A percentile compares a stretch with the other conserved stretches of the same genome.
Conservation (phyloP, 2,329 filamentous ascomycete species). For the Annulohypoxylon truncatum region DNA sequence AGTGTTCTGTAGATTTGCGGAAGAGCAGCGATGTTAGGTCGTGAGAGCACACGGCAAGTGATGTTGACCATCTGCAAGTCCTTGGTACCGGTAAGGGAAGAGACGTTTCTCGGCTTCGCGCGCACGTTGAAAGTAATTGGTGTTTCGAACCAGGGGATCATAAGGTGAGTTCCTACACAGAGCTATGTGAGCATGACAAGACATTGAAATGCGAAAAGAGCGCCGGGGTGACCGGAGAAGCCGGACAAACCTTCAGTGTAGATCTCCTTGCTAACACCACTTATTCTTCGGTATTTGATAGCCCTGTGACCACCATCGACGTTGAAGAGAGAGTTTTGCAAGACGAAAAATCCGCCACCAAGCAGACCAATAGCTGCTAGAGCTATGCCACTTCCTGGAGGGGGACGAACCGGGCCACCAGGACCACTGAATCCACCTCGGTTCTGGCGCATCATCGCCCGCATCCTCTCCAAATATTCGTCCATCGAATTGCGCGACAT, state of each 20-base stretch:
- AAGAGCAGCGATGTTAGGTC: conserved; percentile 86
- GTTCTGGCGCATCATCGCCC: conserved; percentile 49
- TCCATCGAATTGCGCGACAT: conserved; percentile 51
- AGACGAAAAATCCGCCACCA: conserved; percentile 61
- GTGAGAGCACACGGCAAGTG: conserved; percentile 97
- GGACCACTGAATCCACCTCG: conserved; percentile 51
- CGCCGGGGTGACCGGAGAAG: not conserved
- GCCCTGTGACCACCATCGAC: conserved; percentile 98
- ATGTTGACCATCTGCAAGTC: conserved; percentile 99
- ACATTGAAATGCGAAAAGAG: conserved; percentile 1
- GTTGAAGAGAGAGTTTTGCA: conserved; percentile 75
- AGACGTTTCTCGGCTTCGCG: conserved; percentile 95
- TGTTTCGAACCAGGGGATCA: conserved; percentile 97
- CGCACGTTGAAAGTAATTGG: conserved; percentile 97
- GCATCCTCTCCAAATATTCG: conserved; percentile 45
- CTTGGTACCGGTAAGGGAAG: conserved; percentile 97
- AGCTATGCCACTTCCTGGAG: conserved; percentile 56
- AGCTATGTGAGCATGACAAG: conserved; percentile 32
- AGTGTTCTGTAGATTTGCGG: conserved; percentile 98
- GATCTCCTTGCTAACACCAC: conserved; percentile 95
- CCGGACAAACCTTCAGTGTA: conserved; percentile 82
- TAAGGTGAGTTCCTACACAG: conserved; percentile 83
- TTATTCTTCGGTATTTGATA: conserved; percentile 96
- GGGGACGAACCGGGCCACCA: conserved; percentile 57
- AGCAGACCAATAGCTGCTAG: conserved; percentile 58